phyloP scores from a whole-genome alignment of 768 basidiomycete species.

The Ramaria rubella region DNA sequence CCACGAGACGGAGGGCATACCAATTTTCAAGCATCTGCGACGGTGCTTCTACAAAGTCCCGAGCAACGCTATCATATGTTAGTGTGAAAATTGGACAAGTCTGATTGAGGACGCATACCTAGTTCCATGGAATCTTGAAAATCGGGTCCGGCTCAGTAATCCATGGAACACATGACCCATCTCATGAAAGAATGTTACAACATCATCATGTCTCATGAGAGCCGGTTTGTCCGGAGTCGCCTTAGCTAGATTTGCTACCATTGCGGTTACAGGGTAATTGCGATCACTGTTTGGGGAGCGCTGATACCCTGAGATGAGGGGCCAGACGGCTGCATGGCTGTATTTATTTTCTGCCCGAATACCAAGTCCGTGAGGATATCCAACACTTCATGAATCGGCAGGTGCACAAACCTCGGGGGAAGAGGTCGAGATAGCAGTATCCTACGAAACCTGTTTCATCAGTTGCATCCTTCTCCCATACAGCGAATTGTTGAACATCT shows the following conservation, averaged over 20 bases:
- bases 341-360: conserved; percentile 58
- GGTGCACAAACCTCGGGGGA: conserved; percentile 58
- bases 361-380: neutral
- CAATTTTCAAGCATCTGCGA: conserved; percentile 93
- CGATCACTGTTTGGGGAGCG: conserved; percentile 45
- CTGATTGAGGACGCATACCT: conserved; percentile 27
- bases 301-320: conserved; percentile 60
- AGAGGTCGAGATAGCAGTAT: conserved; percentile 83
- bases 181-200: conserved; percentile 90
- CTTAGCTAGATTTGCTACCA: conserved; percentile 91
- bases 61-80: conserved; percentile 43
- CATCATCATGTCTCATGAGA: conserved; percentile 81
- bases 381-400: conserved; percentile 10
- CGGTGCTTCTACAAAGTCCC: conserved; percentile 86
- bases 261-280: conserved; percentile 68
- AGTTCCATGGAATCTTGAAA: conserved; percentile 77
- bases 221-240: conserved; percentile 74
- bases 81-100: neutral
- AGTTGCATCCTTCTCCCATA: conserved; percentile 75
- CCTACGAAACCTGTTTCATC: conserved; percentile 71
- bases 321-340: conserved; percentile 84
- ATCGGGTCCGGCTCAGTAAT: conserved; percentile 62
- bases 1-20: conserved; percentile 31
- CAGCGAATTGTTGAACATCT: conserved; percentile 81
- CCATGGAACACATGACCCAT: conserved; percentile 58